phyloP scores from a whole-genome alignment of 495 filamentous ascomycete genomes.

The Haplographium delicatum region DNA sequence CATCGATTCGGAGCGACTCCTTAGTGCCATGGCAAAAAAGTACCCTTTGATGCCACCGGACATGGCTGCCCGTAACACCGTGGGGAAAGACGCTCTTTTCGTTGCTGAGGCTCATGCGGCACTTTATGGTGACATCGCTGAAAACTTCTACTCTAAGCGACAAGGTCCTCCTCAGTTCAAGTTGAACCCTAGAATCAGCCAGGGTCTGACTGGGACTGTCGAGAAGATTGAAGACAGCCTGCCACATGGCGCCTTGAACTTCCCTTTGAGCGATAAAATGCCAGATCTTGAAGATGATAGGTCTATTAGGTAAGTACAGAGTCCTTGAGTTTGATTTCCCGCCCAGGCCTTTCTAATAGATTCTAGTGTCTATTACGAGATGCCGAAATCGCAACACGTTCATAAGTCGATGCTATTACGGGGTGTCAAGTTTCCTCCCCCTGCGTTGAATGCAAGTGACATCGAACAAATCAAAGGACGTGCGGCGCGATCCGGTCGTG shows the following conservation, averaged over 20 bases:
- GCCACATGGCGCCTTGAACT: constrained; percentile 62
- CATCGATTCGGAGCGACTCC: constrained; percentile 84
- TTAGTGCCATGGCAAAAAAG: constrained; percentile 78
- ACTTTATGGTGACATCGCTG: constrained; percentile 74
- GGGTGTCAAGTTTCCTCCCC: constrained; percentile 65
- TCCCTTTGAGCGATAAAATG: constrained; percentile 61
- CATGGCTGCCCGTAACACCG: constrained; percentile 70
- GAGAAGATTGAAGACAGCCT: constrained; percentile 76
- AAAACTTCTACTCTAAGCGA: constrained; percentile 87
- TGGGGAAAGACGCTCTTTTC: constrained; percentile 74
- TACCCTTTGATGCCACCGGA: constrained; percentile 74
- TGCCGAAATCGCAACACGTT: constrained; percentile 60
- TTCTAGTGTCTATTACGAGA: constrained; percentile 71
- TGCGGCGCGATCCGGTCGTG: constrained; percentile 31
- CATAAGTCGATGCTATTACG: constrained; percentile 95
- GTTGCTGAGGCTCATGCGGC: constrained; percentile 71
- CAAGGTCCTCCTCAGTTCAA: constrained; percentile 57
- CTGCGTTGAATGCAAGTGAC: constrained; percentile 67
- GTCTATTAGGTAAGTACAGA: constrained; percentile 70
- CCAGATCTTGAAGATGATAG: constrained; percentile 76
- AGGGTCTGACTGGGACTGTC: constrained; percentile 73
- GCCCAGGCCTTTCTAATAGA: constrained; percentile 30
- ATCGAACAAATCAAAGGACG: constrained; percentile 46
- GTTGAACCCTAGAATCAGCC: constrained; percentile 64
- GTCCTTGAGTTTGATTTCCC: constrained; percentile 1